A percentile compares a stretch with the other conserved stretches of the same genome.
Evolutionary conservation across 2,329 filamentous ascomycete genomes (phyloP).

Genomic region (Aspergillus ruber): DNA sequence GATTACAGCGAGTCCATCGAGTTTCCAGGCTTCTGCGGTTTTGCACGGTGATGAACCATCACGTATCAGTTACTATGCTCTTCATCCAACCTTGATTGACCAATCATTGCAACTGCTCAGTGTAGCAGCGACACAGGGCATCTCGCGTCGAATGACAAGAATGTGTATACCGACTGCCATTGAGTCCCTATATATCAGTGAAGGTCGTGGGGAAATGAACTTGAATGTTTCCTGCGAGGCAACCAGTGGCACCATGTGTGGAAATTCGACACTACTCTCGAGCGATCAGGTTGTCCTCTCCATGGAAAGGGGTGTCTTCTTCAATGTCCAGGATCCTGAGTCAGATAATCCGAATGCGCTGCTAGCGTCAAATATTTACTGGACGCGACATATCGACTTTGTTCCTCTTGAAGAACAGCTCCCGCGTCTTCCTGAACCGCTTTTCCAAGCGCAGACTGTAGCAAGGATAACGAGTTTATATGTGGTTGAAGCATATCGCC

Average conservation of each 20-base stretch:
- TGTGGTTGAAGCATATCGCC: constrained; percentile 4
- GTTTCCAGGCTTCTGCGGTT: not conserved
- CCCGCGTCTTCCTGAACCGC: not conserved
- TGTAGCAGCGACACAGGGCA: constrained; percentile 15
- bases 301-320: constrained; percentile 3
- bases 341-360: not conserved
- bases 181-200: constrained; percentile 13
- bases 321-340: constrained; percentile 6
- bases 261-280: constrained; percentile 2
- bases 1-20: not conserved
- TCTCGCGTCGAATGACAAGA: constrained; percentile 5
- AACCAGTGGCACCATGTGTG: constrained; percentile 3
- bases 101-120: constrained; percentile 15
- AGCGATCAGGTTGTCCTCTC: not conserved
- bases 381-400: constrained; percentile 6
- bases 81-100: constrained; percentile 18
- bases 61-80: constrained; percentile 8
- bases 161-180: constrained; percentile 17
- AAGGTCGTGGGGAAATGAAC: constrained; percentile 1
- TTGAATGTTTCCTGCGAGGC: constrained; percentile 4
- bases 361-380: not conserved
- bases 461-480: not conserved
- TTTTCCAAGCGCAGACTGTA: not conserved
- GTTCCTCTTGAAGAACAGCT: constrained; percentile 1
- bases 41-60: constrained; percentile 1